These are phyloP conservation scores for Aspergillus sp. DNA, from an alignment of 2,329 filamentous ascomycete genomes.

Conservation along the genomic window DNA sequence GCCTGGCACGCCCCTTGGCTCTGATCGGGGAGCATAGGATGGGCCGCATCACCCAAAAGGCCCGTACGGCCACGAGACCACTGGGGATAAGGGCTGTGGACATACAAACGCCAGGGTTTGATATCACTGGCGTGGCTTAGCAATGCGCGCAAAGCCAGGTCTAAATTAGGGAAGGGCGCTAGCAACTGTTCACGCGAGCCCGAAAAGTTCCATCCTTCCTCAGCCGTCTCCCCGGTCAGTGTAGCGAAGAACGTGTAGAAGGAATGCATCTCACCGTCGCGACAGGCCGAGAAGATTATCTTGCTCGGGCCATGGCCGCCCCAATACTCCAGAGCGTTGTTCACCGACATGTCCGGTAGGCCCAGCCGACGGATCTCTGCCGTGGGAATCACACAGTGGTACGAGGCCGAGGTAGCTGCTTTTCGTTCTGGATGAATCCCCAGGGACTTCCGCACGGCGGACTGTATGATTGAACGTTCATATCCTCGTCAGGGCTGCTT, in stretches of 20 bases:
- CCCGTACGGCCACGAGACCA: constrained; percentile 49
- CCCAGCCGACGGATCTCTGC: constrained; percentile 60
- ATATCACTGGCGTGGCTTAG: constrained; percentile 61
- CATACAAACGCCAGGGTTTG: constrained; percentile 65
- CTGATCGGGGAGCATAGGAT: constrained; percentile 70
- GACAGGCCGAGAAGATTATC: constrained; percentile 69
- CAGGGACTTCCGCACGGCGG: constrained; percentile 61
- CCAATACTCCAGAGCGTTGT: constrained; percentile 68
- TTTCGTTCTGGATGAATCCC: constrained; percentile 60
- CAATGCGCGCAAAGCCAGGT: constrained; percentile 58
- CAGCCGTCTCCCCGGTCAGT: constrained; percentile 61
- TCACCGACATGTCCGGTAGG: constrained; percentile 61
- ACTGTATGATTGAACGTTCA: constrained; percentile 28
- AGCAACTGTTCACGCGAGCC: constrained; percentile 41
- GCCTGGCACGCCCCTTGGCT: constrained; percentile 69
- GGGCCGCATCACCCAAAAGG: constrained; percentile 65
- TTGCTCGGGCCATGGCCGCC: constrained; percentile 65
- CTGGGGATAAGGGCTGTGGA: constrained; percentile 63
- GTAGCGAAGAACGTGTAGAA: constrained; percentile 69
- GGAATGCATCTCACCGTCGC: constrained; percentile 62
- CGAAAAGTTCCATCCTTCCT: constrained; percentile 42
- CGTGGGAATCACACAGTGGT: constrained; percentile 45
- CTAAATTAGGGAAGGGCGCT: constrained; percentile 60
- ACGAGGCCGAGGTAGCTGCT: constrained; percentile 42
- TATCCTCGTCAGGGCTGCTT: not conserved